Evolutionary conservation across 306 rosid genomes (phyloP), one percentile per base, ranked within the genome.

Genomic region (Castanea crenata): DNA sequence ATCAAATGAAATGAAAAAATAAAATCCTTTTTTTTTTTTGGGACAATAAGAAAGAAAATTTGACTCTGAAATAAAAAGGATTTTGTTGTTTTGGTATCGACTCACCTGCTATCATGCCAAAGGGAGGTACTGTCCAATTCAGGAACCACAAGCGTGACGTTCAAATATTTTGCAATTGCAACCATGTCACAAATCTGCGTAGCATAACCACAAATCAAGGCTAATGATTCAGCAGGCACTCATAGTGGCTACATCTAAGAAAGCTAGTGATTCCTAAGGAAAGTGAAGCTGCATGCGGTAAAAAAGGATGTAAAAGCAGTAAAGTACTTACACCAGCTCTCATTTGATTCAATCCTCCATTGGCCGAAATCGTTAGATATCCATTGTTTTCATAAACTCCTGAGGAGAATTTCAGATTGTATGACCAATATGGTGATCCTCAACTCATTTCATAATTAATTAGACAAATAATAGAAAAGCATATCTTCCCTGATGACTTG

Each of bases 171-270:
- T 23, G 99, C 97, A 80, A 93, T 79, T 2, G 96, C 88, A 78
- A 91, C 99, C 99, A 95, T 95, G 82, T 95, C 99, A 76, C 98
- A 95, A 75, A 95, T 95, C 99, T 93, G 90, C 85, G 56, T n/a
- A 55, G 38, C 52, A 78, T 10, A 19, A 9, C 65, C 16, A 49
- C 16, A 49, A 49, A 49, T 38, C 49, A 52, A 21, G 0, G 5
- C 6, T 25, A 21, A 5, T 21, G 19, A 5, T 18, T 49, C 8
- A n/a, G 14, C 15, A 77, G n/a, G 34, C 9, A 19, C 34, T 54
- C 76, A 13, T 56, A n/a, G 46, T 71, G 54, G 41, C n/a, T 31
- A 18, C 19, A 54, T 18, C 57, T 18, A 46, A 70, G 19, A 21
- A 49, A 49, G 11, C 11, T 7, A 38, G 46, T 38, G 46, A 38